Percentiles rank a stretch among this genome's conserved stretches.
Evolutionary conservation across 1,284 basidiomycete species (phyloP).

Genomic region (Ganoderma multipileum): DNA sequence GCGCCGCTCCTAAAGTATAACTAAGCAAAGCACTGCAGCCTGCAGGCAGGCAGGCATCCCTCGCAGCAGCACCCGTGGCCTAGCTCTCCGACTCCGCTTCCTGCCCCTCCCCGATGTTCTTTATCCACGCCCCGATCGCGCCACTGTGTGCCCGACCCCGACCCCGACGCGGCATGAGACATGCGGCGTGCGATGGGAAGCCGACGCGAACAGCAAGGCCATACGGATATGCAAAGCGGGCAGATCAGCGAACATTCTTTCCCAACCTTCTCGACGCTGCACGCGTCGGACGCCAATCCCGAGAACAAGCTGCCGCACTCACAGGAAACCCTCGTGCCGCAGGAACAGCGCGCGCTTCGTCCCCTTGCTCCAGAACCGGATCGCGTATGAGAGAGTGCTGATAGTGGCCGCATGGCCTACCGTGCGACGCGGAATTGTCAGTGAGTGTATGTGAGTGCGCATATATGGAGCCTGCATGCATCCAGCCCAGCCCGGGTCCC

Average conservation of each 20-base stretch:
- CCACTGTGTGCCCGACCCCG: constrained; percentile 57
- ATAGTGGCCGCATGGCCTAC: constrained; percentile 96
- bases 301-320: constrained; percentile 47
- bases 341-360: constrained; percentile 97
- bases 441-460: not conserved
- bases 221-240: constrained; percentile 4
- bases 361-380: constrained; percentile 99
- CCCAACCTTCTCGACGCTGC: not conserved
- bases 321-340: constrained; percentile 98
- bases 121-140: constrained; percentile 94
- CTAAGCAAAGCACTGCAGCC: not conserved
- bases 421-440: constrained; percentile 6
- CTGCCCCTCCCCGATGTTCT: constrained; percentile 69
- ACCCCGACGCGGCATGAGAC: not conserved
- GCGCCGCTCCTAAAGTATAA: constrained; percentile 13
- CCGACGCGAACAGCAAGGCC: constrained; percentile 1
- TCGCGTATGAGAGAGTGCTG: constrained; percentile 97
- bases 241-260: constrained; percentile 14
- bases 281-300: constrained; percentile 9
- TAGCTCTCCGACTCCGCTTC: constrained; percentile 8
- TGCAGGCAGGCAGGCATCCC: not conserved
- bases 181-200: not conserved
- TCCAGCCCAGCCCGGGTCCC: not conserved
- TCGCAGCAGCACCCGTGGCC: not conserved
- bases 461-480: not conserved